Evolutionary conservation across 257 asterid species (phyloP), one percentile per base, ranked within the genome.

Genomic region (Henckelia pumila): DNA sequence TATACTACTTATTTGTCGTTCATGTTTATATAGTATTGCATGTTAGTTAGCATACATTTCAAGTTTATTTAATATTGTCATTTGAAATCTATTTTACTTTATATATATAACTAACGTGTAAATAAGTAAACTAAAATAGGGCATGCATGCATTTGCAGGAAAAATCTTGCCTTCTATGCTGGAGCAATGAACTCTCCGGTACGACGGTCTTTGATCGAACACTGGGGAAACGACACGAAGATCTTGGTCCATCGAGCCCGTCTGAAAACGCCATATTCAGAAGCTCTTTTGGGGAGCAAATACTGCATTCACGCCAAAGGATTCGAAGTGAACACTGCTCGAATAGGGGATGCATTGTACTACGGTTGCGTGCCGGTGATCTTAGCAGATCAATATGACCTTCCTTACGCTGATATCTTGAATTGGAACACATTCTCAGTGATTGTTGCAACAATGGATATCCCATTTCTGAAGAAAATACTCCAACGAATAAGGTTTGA

Each of bases 231-330:
- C 21, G 96, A 93, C 62, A 11, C 80, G 0, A 79, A 88, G n/a
- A 78, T 90, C 4, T 78, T 82, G 0, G 89, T 94, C 62, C 96
- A 94, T 55, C 72, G 68, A 0, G 44, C 78, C 1, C 83, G 95
- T 6, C 83, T 93, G 26, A 81, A 88, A 74, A 91, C 93, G 2
- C 86, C 99, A 0, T 91, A 94, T 55, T 87, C 99, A 0, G 95
- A 91, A 65, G 83, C 95, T 13, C 94, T 87, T 6, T 16, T 85
- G 6, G 78, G 83, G 6, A 94, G 99, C 86, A 88, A 86, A 68
- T 94, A 78, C 78, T 94, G 99, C 87, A 77, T 94, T 49, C 96
- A 88, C 5, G 99, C 95, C 1, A 94, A 88, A 77, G 99, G 99
- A 4, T 94, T 83, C 29, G 99, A 94, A 70, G 88, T 94, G 1